These are phyloP conservation scores for Talaromyces sp. DNA, from an alignment of 2,329 filamentous ascomycete genomes.

Conservation along the genomic window DNA sequence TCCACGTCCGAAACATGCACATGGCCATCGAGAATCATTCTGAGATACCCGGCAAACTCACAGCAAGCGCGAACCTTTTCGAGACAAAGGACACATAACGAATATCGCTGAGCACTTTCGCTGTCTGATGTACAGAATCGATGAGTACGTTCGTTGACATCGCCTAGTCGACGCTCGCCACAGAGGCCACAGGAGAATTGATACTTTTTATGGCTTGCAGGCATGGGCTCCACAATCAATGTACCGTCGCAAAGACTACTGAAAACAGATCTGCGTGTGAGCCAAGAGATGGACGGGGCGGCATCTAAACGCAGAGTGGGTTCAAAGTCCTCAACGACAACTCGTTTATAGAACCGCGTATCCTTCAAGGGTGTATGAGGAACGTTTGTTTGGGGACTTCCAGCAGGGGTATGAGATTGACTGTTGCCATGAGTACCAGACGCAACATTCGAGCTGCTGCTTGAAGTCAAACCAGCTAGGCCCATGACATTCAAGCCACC, in stretches of 20 bases:
- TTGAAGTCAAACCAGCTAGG: slow-evolving; percentile 44
- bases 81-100: slow-evolving; percentile 85
- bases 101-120: slow-evolving; percentile 82
- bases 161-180: slow-evolving; percentile 72
- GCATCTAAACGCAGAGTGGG: slow-evolving; percentile 85
- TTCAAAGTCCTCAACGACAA: slow-evolving; percentile 85
- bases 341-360: slow-evolving; percentile 89
- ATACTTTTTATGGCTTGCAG: slow-evolving; percentile 53
- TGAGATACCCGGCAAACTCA: slow-evolving; percentile 86
- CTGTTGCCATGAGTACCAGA: slow-evolving; percentile 52
- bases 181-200: slow-evolving; percentile 77
- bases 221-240: slow-evolving; percentile 84
- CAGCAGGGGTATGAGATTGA: slow-evolving; percentile 47
- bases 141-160: slow-evolving; percentile 72
- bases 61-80: slow-evolving; percentile 80
- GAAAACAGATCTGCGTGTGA: slow-evolving; percentile 80
- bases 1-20: slow-evolving; percentile 81
- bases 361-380: slow-evolving; percentile 68
- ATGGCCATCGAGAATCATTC: slow-evolving; percentile 88
- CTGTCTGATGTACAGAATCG: slow-evolving; percentile 85
- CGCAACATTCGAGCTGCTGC: slow-evolving; percentile 54
- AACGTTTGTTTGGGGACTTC: slow-evolving; percentile 41
- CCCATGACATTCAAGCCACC: slow-evolving; percentile 60
- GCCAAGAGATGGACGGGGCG: slow-evolving; percentile 88
- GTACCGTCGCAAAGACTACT: slow-evolving; percentile 79